Conservation (phyloP, 371 early-diverging fungal species). For the Circinella minor region DNA sequence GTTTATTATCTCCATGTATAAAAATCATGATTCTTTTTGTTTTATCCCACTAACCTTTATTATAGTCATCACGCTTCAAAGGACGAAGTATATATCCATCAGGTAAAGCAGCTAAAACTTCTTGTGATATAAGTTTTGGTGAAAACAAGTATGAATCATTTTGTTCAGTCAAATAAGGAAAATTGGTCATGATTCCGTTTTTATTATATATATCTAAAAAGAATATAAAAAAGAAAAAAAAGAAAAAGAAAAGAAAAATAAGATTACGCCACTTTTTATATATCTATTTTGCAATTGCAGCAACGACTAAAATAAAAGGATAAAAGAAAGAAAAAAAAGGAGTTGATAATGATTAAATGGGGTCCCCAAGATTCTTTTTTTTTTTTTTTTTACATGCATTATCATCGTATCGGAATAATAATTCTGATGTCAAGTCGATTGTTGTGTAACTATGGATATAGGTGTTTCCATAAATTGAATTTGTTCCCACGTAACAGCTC, state of each 20-base stretch:
- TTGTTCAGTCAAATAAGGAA: conserved; percentile 3
- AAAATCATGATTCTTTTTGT: neutral
- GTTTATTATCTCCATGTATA: neutral
- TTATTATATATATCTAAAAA: neutral
- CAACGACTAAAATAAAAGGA: no score
- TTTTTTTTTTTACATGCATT: neutral
- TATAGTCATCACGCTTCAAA: conserved; percentile 76
- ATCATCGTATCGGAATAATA: no score
- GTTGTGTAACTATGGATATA: no score
- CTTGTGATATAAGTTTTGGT: conserved; percentile 66
- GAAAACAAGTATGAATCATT: conserved; percentile 58
- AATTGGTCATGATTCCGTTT: conserved; percentile 5
- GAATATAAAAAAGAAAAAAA: conserved; percentile 10
- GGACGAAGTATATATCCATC: conserved; percentile 79
- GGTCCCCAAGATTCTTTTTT: neutral
- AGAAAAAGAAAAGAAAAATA: conserved; percentile 1
- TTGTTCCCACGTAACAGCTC: neutral
- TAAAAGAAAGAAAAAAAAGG: no score
- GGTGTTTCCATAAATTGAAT: neutral
- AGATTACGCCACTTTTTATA: no score
- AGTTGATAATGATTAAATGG: neutral
- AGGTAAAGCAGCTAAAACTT: conserved; percentile 68
- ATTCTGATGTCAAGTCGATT: no score
- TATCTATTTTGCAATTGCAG: no score
- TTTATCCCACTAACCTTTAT: conserved; percentile 36